phyloP scores from a whole-genome alignment of 495 filamentous ascomycete genomes.

The Neurospora sp. region DNA sequence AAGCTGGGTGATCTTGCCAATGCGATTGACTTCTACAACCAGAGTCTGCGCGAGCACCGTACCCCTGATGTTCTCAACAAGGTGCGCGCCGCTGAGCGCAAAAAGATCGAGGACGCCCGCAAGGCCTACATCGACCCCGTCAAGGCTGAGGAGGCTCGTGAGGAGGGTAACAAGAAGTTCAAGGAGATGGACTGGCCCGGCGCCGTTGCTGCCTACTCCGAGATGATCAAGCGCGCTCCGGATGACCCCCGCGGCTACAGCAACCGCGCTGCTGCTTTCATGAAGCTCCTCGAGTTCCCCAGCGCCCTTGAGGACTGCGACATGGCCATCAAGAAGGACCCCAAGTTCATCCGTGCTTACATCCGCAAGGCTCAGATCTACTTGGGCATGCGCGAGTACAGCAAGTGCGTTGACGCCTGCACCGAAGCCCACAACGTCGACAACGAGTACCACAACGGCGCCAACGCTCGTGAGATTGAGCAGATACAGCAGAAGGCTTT shows the following conservation, averaged over 20 bases:
- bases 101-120: conserved; percentile 66
- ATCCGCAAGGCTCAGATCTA: conserved; percentile 89
- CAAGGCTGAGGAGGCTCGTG: conserved; percentile 91
- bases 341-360: conserved; percentile 90
- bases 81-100: conserved; percentile 86
- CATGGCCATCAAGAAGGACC: conserved; percentile 77
- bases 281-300: conserved; percentile 94
- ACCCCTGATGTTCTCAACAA: conserved; percentile 90
- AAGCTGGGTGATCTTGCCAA: conserved; percentile 70
- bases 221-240: conserved; percentile 95
- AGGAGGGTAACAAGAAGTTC: conserved; percentile 91
- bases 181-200: conserved; percentile 94
- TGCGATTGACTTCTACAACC: conserved; percentile 86
- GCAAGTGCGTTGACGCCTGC: conserved; percentile 82
- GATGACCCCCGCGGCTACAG: conserved; percentile 90
- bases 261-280: conserved; percentile 92
- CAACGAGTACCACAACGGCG: conserved; percentile 49
- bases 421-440: conserved; percentile 72
- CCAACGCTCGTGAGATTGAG: conserved; percentile 81
- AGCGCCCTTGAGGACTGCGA: conserved; percentile 90
- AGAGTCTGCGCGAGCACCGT: conserved; percentile 90
- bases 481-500: conserved; percentile 93
- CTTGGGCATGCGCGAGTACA: conserved; percentile 96
- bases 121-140: conserved; percentile 78
- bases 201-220: conserved; percentile 86